A percentile compares a stretch with the other conserved stretches of the same genome.
These are phyloP conservation scores for Spinacia oleracea DNA, from an alignment of 179 eudicot species.

Conservation along the genomic window DNA sequence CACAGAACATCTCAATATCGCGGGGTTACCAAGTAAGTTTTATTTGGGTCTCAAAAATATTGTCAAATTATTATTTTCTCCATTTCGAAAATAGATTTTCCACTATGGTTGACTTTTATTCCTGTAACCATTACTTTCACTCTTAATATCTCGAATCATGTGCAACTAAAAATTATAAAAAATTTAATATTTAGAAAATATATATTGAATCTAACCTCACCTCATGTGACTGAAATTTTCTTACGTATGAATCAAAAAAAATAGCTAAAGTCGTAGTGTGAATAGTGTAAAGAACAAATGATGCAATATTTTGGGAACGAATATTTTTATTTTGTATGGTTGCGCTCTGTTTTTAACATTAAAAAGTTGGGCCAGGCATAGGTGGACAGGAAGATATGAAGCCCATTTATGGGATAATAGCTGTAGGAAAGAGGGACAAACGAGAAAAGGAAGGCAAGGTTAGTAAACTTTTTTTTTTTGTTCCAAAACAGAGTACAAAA, in stretches of 20 bases:
- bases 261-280: no score
- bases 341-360: background rate
- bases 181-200: no score
- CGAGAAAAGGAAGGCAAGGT: slow-evolving; percentile 92
- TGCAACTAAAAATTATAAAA: no score
- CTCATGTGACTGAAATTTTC: no score
- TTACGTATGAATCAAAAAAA: no score
- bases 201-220: no score
- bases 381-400: slow-evolving; percentile 89
- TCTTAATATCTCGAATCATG: no score
- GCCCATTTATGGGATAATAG: slow-evolving; percentile 91
- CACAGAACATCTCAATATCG: slow-evolving; percentile 81
- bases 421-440: slow-evolving; percentile 79
- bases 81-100: background rate
- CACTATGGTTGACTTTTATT: background rate
- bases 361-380: slow-evolving; percentile 46
- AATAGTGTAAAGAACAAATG: no score
- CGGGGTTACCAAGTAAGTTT: slow-evolving; percentile 66
- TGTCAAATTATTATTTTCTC: background rate
- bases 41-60: no score
- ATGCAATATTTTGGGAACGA: no score
- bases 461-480: background rate
- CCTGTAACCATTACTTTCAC: no score
- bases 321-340: background rate
- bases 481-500: no score